Evolutionary conservation across 2,329 filamentous ascomycete species (phyloP).

Genomic region (Fusarium neocosmosporiellum): DNA sequence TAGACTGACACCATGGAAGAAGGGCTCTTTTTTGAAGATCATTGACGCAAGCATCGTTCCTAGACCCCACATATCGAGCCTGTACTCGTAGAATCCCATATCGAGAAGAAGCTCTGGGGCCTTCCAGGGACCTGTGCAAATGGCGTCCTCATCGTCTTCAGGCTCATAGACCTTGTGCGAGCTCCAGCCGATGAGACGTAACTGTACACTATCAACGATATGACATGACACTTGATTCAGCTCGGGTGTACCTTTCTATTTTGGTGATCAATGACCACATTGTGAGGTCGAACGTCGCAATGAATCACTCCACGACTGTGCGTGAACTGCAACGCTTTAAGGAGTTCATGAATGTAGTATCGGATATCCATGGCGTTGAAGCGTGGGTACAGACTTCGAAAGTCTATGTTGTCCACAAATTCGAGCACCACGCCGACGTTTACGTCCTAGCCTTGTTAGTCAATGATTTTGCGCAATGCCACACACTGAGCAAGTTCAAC

Average conservation of each 20-base stretch:
- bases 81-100: constrained; percentile 98
- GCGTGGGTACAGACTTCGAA: background rate
- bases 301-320: constrained; percentile 13
- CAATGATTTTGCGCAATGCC: background rate
- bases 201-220: background rate
- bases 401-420: constrained; percentile 14
- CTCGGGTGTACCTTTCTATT: background rate
- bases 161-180: constrained; percentile 5
- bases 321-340: constrained; percentile 13
- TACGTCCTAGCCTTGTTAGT: background rate
- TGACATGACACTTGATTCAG: background rate
- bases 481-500: background rate
- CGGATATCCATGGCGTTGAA: background rate
- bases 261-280: constrained; percentile 15
- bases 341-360: constrained; percentile 12
- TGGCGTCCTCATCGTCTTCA: background rate
- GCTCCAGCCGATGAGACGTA: constrained; percentile 20
- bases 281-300: constrained; percentile 15
- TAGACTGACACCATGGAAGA: constrained; percentile 98
- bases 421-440: constrained; percentile 18
- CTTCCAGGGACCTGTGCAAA: constrained; percentile 57
- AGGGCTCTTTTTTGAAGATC: constrained; percentile 99
- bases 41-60: constrained; percentile 99
- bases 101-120: constrained; percentile 91
- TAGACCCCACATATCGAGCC: constrained; percentile 97